These are phyloP conservation scores for button mushroom (Agaricus bisporus) DNA, from an alignment of 768 basidiomycete genomes.

Conservation along the genomic window DNA sequence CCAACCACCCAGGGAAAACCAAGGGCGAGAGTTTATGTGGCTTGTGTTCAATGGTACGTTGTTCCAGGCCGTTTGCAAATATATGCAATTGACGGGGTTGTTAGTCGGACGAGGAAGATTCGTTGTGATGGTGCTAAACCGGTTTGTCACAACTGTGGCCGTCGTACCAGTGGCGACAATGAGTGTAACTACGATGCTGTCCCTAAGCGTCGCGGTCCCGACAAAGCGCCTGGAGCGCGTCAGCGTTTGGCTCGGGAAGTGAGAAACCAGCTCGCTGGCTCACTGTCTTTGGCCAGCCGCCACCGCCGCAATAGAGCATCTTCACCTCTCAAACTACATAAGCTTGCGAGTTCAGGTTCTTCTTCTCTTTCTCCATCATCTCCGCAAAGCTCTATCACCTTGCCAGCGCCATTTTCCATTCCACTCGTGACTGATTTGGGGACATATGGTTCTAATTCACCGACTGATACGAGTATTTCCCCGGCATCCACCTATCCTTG, in stretches of 20 bases:
- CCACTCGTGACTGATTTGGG: background rate
- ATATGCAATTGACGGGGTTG: conserved; percentile 9
- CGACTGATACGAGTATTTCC: conserved; percentile 11
- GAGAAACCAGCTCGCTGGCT: conserved; percentile 27
- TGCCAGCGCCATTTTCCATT: background rate
- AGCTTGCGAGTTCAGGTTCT: background rate
- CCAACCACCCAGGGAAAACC: conserved; percentile 78
- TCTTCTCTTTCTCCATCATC: conserved; percentile 5
- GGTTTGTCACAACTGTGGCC: conserved; percentile 65
- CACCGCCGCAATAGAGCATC: conserved; percentile 29
- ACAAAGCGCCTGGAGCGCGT: conserved; percentile 74
- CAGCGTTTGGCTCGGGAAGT: conserved; percentile 48
- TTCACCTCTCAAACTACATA: background rate
- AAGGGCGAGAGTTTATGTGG: conserved; percentile 70
- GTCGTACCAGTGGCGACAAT: conserved; percentile 35
- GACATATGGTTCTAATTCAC: background rate
- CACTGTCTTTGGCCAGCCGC: conserved; percentile 16
- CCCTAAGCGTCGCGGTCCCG: conserved; percentile 78
- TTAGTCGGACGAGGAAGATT: conserved; percentile 71
- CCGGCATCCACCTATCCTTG: conserved; percentile 21
- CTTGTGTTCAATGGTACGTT: conserved; percentile 70
- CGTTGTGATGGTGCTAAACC: conserved; percentile 82
- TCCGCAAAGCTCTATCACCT: background rate
- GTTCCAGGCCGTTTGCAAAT: conserved; percentile 3
- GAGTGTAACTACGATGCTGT: conserved; percentile 63